These are phyloP conservation scores for Cytidiella melzeri DNA, from an alignment of 768 basidiomycete genomes.

Conservation along the genomic window DNA sequence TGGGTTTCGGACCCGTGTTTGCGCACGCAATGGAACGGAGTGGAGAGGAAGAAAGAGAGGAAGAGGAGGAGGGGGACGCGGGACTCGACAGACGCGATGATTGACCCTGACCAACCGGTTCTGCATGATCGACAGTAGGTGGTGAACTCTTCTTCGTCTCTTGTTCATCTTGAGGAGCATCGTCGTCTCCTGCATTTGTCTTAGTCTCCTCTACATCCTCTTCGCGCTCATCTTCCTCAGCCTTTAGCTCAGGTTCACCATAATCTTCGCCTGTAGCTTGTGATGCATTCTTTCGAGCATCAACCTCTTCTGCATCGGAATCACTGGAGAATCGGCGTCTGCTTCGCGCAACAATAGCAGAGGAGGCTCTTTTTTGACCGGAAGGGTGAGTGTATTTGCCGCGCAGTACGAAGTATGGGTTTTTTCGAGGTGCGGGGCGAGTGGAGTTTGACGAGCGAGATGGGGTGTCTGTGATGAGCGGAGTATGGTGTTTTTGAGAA, in stretches of 20 bases:
- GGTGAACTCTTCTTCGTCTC: too few species aligned
- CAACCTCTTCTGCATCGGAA: slow-evolving; percentile 3
- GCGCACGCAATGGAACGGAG: not conserved
- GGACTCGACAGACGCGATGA: not conserved
- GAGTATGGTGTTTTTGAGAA: not conserved
- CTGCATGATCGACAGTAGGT: too few species aligned
- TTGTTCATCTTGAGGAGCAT: too few species aligned
- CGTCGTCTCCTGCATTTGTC: not conserved
- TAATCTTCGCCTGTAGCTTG: not conserved
- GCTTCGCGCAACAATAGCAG: not conserved
- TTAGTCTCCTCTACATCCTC: not conserved
- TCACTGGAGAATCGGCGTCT: slow-evolving; percentile 7
- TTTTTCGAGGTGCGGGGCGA: not conserved
- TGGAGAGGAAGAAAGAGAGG: not conserved
- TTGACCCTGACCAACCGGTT: too few species aligned
- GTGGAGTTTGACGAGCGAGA: too few species aligned
- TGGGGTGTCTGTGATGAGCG: too few species aligned
- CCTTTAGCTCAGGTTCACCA: not conserved
- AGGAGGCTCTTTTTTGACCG: not conserved
- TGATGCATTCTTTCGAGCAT: slow-evolving; percentile 5
- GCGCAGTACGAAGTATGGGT: not conserved
- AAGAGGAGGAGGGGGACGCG: not conserved
- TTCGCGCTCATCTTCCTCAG: not conserved
- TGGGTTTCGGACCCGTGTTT: not conserved
- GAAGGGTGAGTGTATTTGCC: not conserved